Evolutionary conservation across 139 green algal species (phyloP).

Genomic region (Auxenochlorella pyrenoidosa): DNA sequence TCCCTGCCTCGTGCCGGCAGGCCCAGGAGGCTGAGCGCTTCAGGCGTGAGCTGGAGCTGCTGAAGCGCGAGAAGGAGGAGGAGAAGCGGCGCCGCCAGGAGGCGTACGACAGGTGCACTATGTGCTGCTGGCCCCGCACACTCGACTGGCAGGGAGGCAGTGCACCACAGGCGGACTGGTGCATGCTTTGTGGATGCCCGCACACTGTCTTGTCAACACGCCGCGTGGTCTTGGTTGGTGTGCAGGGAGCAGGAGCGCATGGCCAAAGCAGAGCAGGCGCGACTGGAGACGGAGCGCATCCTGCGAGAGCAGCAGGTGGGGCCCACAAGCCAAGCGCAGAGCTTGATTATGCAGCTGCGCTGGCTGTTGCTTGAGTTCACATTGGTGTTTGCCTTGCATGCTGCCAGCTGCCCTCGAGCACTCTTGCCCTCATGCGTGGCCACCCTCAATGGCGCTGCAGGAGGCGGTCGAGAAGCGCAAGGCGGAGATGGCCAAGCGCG

Average conservation of each 20-base stretch:
- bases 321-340: conserved; percentile 35
- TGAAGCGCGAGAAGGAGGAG: conserved; percentile 39
- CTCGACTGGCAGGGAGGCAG: no score
- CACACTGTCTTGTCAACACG: no score
- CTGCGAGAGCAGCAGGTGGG: conserved; percentile 60
- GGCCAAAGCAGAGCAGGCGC: conserved; percentile 65
- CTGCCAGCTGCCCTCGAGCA: background rate
- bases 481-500: conserved; percentile 58
- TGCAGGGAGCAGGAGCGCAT: conserved; percentile 78
- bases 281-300: conserved; percentile 76
- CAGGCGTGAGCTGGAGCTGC: conserved; percentile 53
- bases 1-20: background rate
- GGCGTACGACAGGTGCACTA: conserved; percentile 54
- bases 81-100: conserved; percentile 55
- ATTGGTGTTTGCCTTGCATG: no score
- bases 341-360: background rate
- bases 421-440: background rate
- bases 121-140: no score
- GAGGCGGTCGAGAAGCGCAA: conserved; percentile 49
- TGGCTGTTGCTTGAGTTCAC: no score
- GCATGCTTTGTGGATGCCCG: no score
- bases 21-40: conserved; percentile 59
- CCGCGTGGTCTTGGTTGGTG: background rate
- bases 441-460: background rate
- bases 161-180: no score